These are phyloP conservation scores for Rhynchospora breviuscula DNA, from an alignment of 176 grass and related monocot genomes.

Conservation along the genomic window DNA sequence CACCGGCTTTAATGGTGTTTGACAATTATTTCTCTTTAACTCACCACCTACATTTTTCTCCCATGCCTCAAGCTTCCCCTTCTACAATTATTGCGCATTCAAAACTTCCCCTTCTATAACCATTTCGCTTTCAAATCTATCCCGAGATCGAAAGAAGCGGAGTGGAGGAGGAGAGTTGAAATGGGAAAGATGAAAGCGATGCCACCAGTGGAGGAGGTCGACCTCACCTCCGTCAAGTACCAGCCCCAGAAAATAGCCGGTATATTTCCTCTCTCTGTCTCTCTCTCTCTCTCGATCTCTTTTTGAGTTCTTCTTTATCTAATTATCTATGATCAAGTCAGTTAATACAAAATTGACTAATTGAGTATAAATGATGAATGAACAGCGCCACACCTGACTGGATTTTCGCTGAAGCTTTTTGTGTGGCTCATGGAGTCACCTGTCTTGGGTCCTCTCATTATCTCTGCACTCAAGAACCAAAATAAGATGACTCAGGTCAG, in stretches of 20 bases:
- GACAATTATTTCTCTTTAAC: not conserved
- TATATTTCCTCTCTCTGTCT: not conserved
- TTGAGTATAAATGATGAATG: not conserved
- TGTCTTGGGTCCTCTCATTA: constrained; percentile 40
- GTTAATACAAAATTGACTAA: not conserved
- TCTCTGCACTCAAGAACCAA: constrained; percentile 56
- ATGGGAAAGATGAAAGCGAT: constrained; percentile 31
- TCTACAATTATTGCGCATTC: not conserved
- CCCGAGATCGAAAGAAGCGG: not conserved
- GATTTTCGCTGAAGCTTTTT: constrained; percentile 48
- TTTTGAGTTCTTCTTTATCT: not conserved
- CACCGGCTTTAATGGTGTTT: not conserved
- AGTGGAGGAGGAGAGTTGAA: not conserved
- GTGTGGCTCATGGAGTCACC: constrained; percentile 73
- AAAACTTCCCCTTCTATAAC: not conserved
- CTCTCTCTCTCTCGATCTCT: not conserved
- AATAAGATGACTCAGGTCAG: constrained; percentile 73
- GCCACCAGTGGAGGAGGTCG: constrained; percentile 59
- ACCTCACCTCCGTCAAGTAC: constrained; percentile 60
- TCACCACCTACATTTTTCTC: not conserved
- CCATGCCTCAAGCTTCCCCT: not conserved
- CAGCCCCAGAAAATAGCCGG: constrained; percentile 25
- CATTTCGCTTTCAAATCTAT: not conserved
- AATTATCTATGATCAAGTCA: not conserved
- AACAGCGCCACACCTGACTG: constrained; percentile 70